Evolutionary conservation across 1,284 basidiomycete species (phyloP), one percentile per base, ranked within the genome.

Genomic region (Cerioporus squamosus): DNA sequence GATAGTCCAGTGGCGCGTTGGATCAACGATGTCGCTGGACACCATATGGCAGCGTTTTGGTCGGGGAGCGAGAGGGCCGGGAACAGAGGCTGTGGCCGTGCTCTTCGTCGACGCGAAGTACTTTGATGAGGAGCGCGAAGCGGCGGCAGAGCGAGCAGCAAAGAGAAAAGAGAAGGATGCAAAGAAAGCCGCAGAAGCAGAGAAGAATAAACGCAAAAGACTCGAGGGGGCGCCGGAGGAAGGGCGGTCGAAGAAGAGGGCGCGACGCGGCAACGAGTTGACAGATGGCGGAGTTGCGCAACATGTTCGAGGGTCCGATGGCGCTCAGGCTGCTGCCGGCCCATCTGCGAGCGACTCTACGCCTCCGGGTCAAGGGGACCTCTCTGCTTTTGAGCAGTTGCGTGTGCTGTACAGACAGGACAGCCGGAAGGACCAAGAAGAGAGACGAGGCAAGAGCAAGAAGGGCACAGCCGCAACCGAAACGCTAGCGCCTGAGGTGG

Each of bases 1-100:
- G 2, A 67, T 76, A 10, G 56, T 75, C 1, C 74, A 77, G 51
- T 78, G 72, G 72, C 61, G 59, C 5, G 23, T 55, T 5, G n/a
- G 38, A 14, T 10, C 38, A 3, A 53, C 55, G 8, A 59, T 55
- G 33, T 51, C 52, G 43, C 6, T 62, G 8, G 40, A 59, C 36
- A 63, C 50, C 17, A 31, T 68, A 17, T 65, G 63, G 65, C 67
- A 68, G 43, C 59, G 64, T 3, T 60, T 68, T 45, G 65, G 67
- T 2, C 59, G 61, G 14, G 67, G 59, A 10, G 67, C 58, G 9
- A 45, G 64, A 18, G 59, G 48, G 18, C 45, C 24, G 6, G 44
- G 18, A 0, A 42, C 42, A 9, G 39, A 55, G 9, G 62, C 36
- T 1, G 24, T 61, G 2, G 67, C 62, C 3, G 53, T 68, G 12